phyloP scores from a whole-genome alignment of 305 asterid genomes.

The Solanum chacoense region DNA sequence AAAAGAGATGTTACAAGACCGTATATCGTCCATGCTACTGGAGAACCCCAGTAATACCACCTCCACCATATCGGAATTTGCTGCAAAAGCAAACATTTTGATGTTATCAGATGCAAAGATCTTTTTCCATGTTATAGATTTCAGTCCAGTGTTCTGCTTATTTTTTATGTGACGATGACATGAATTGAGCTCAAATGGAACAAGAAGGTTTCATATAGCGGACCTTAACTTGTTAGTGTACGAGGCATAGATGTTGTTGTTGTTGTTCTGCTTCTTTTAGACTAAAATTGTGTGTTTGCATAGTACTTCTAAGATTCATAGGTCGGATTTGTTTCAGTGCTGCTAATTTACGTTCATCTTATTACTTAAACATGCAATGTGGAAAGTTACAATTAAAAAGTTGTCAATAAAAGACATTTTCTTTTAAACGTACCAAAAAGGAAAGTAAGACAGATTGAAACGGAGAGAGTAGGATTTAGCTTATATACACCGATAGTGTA shows the following conservation, averaged over 20 bases:
- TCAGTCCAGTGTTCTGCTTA: neutral
- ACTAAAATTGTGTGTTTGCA: neutral
- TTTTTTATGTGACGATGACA: neutral
- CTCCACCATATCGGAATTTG: constrained; percentile 97
- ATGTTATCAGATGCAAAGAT: neutral
- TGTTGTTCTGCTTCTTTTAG: neutral
- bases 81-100: constrained; percentile 24
- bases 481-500: neutral
- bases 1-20: constrained; percentile 86
- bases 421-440: neutral
- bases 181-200: neutral
- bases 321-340: neutral
- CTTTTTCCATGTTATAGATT: neutral
- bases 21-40: constrained; percentile 84
- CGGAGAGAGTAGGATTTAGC: neutral
- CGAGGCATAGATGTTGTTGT: neutral
- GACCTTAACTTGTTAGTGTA: neutral
- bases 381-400: neutral
- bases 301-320: neutral
- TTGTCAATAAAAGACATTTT: neutral
- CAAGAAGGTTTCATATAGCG: neutral
- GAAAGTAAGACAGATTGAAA: neutral
- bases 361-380: neutral
- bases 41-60: constrained; percentile 97
- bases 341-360: neutral